phyloP scores from a whole-genome alignment of 2,329 filamentous ascomycete species.

The Aspergillus ruber region DNA sequence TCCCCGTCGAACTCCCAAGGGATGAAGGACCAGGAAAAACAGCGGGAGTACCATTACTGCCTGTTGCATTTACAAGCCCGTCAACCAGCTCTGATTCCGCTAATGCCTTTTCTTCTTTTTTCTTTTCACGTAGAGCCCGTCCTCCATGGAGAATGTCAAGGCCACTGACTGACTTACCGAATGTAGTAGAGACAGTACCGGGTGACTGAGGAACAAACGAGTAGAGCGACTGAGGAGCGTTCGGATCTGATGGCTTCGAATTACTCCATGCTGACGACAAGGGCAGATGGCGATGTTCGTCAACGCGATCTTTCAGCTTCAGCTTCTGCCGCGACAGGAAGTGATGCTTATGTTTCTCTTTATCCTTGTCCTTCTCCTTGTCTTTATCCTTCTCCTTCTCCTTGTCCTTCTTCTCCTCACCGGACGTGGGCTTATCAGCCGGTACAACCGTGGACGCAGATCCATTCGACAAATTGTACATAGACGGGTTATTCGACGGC shows the following conservation, averaged over 20 bases:
- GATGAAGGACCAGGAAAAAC: constrained; percentile 32
- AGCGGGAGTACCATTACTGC: constrained; percentile 18
- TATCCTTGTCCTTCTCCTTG: not conserved
- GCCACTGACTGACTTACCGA: constrained; percentile 76
- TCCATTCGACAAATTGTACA: constrained; percentile 57
- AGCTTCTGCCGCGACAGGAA: constrained; percentile 61
- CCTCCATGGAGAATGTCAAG: constrained; percentile 73
- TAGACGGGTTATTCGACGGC: constrained; percentile 48
- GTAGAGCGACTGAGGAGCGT: constrained; percentile 58
- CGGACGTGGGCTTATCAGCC: constrained; percentile 31
- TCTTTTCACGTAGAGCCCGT: constrained; percentile 71
- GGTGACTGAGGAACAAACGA: constrained; percentile 61
- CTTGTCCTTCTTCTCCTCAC: constrained; percentile 36
- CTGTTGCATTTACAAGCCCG: constrained; percentile 22
- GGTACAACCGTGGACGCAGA: constrained; percentile 58
- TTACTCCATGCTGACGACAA: constrained; percentile 61
- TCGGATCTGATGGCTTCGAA: constrained; percentile 57
- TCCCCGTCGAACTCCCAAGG: constrained; percentile 25
- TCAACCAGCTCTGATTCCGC: constrained; percentile 33
- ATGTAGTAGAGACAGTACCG: constrained; percentile 52
- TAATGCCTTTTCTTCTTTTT: constrained; percentile 60
- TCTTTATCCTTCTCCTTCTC: constrained; percentile 20
- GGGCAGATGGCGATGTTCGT: constrained; percentile 52
- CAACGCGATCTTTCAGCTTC: constrained; percentile 54
- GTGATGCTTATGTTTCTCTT: constrained; percentile 48